phyloP scores from a whole-genome alignment of 257 asterid genomes.

The Hygrophila difformis region DNA sequence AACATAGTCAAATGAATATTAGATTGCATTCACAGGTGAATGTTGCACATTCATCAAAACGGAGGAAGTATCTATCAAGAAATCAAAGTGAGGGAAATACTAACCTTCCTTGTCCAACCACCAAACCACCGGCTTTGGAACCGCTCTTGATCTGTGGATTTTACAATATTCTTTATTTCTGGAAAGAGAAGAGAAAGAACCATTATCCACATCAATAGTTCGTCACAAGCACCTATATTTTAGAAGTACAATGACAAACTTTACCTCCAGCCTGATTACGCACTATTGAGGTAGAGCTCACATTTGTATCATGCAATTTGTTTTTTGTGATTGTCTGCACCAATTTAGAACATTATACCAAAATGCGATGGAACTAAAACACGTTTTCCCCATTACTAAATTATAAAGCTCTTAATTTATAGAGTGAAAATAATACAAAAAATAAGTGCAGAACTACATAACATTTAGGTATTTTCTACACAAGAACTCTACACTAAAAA shows the following conservation, averaged over 20 bases:
- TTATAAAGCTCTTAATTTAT: no score
- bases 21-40: no score
- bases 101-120: conserved; percentile 66
- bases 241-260: conserved; percentile 12
- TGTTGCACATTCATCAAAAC: no score
- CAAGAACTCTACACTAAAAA: no score
- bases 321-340: conserved; percentile 35
- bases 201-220: conserved; percentile 7
- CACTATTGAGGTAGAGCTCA: conserved; percentile 25
- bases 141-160: conserved; percentile 25
- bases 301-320: conserved; percentile 25
- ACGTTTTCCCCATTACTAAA: no score
- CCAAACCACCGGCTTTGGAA: conserved; percentile 75
- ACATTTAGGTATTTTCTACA: no score
- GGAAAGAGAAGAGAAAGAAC: conserved; percentile 19
- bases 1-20: no score
- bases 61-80: no score
- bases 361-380: no score
- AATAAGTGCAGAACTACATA: no score
- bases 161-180: conserved; percentile 24
- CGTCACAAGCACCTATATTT: conserved; percentile 14
- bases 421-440: no score
- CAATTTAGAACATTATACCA: no score
- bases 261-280: conserved; percentile 34
- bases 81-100: conserved; percentile 6